Evolutionary conservation across 108 stramenopile species (phyloP), one percentile per base, ranked within the genome.

Genomic region (Fragilariopsis cylindrus): DNA sequence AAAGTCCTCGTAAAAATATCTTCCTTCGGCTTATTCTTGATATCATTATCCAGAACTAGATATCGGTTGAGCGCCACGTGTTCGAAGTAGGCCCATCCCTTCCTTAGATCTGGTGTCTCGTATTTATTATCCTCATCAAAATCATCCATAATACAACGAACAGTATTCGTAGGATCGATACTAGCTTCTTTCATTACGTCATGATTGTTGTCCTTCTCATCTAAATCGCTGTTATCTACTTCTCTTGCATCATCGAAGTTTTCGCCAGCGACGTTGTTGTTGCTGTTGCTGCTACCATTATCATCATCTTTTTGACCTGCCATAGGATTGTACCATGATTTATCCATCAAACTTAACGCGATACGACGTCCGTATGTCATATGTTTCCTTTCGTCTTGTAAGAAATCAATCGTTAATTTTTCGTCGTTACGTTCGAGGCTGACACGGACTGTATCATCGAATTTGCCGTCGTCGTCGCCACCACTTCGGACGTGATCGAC

Each of bases 1-100:
- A 76, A 39, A 21, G 60, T 63, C 9, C 79, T 62, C 5, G 41
- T n/a, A 4, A 45, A 54, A 11, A 75, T 46, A n/a, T 57, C 60
- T 45, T 80, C 73, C 15, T 72, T 49, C 42, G 44, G 42, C 42
- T 54, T 52, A 4, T 74, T 11, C 16, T 70, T 67, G n/a, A 57
- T 78, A 75, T 79, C 63, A 3, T n/a, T n/a, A n/a, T 45, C 39
- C 49, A 62, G 67, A 76, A 88, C 74, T 79, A 76, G 72, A 71
- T 88, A 81, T 16, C 96, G 74, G 3, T 87, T 81, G 56, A 96
- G 70, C 1, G 92, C 82, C n/a, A 84, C 84, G 66, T 94, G 93
- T 74, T 96, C 96, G 84, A 94, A 96, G 72, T 94, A 92, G 18
- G 85, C 92, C 96, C 96, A 96, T 41, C 91, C 93, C 40, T 76